Base-by-base conservation (phyloP, 257 asterid species). In the Avicennia marina region DNA sequence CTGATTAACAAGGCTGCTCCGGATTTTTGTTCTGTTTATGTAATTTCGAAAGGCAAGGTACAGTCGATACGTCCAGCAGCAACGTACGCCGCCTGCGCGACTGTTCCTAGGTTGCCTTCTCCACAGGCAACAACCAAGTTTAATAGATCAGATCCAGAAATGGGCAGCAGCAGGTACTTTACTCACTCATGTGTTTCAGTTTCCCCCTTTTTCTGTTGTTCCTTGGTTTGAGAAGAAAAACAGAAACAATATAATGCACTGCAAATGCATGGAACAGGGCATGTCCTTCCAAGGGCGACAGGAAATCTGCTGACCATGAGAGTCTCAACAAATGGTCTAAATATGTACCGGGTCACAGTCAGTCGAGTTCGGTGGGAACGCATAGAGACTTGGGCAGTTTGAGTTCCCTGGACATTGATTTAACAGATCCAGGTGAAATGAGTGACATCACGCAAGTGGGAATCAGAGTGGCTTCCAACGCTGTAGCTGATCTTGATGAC, bases 1-100 rank as follows among this genome's bases (percentile, higher is more conserved):
- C 22, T 74, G 56, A 64, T 86, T 50, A 83, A 79, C 78, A 89
- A 79, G 72, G 66, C 73, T 9, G 96, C 94, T 16, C 96, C 94
- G 0, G 90, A 81, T 26, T 86, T 72, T 52, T 86, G 95, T 59
- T 81, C 96, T 0, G 85, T 86, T 7, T 81, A 83, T 51, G 89
- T 89, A 10, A 79, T 89, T 38, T 33, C 82, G 1, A 81, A 72
- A 42, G 95, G 86, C 49, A 83, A 79, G 65, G 50, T 72, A 65
- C 81, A 68, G 53, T 86, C 89, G 1, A 63, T 74, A 29, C 75
- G 96, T 5, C 87, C 85, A 18, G 89, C 95, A 46, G 76, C 73
- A 48, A 58, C 65, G 20, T 65, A 65, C 29, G 17, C 39, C 2
- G 40, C 71, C 69, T 2, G 15, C 13, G 9, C 63, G 2, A 29